Evolutionary conservation across 2,329 filamentous ascomycete species (phyloP).

Genomic region (Cercospora canescens): DNA sequence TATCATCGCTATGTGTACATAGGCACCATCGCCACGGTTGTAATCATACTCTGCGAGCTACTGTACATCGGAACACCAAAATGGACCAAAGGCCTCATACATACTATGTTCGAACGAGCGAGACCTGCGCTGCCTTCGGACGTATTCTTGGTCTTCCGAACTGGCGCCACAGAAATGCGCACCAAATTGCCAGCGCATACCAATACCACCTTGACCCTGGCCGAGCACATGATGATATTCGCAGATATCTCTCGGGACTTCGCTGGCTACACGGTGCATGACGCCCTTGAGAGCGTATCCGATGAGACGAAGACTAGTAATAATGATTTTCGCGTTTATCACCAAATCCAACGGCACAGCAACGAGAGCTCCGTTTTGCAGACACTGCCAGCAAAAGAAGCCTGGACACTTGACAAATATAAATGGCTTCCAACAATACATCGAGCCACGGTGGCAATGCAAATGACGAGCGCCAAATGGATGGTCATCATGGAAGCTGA

Average conservation of each 20-base stretch:
- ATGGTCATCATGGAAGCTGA: background rate
- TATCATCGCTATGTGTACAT: background rate
- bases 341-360: constrained; percentile 18
- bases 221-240: background rate
- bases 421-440: background rate
- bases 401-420: background rate
- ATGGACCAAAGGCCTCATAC: background rate
- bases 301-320: background rate
- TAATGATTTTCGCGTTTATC: background rate
- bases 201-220: constrained; percentile 43
- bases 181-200: constrained; percentile 58
- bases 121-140: constrained; percentile 31
- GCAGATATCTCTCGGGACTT: background rate
- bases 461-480: background rate
- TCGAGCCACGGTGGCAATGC: background rate
- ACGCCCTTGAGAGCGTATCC: background rate
- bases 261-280: background rate
- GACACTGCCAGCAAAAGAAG: background rate
- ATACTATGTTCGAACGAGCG: background rate
- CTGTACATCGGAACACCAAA: background rate
- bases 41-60: background rate
- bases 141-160: constrained; percentile 59
- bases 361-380: background rate
- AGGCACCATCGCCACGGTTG: background rate
- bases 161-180: constrained; percentile 58